Percentiles rank a stretch among this genome's conserved stretches.
Evolutionary conservation across 2,329 filamentous ascomycete genomes (phyloP).

Genomic region (Phaeosphaeria sp.): DNA sequence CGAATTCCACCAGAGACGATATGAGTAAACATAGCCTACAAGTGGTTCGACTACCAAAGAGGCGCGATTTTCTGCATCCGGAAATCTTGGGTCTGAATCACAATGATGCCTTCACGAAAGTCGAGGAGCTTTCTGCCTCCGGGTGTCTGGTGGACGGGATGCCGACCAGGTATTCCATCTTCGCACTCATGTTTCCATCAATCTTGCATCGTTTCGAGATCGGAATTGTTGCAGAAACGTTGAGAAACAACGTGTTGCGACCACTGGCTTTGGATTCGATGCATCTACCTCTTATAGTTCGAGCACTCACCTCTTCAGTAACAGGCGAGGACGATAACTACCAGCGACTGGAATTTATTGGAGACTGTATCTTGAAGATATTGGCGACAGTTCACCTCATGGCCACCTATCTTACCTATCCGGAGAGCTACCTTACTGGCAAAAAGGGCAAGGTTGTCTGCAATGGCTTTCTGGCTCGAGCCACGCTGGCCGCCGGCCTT

Average conservation of each 20-base stretch:
- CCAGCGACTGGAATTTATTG: slow-evolving; percentile 84
- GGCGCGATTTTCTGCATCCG: slow-evolving; percentile 66
- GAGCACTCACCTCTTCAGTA: slow-evolving; percentile 72
- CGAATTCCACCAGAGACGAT: not conserved
- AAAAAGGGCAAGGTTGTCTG: slow-evolving; percentile 74
- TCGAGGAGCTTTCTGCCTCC: slow-evolving; percentile 57
- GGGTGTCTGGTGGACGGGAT: slow-evolving; percentile 58
- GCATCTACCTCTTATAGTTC: slow-evolving; percentile 64
- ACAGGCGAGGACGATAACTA: slow-evolving; percentile 72
- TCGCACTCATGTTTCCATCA: slow-evolving; percentile 71
- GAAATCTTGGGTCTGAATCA: slow-evolving; percentile 9
- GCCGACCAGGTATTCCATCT: slow-evolving; percentile 53
- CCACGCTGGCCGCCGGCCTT: slow-evolving; percentile 68
- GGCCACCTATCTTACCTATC: slow-evolving; percentile 67
- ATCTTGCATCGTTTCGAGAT: slow-evolving; percentile 74
- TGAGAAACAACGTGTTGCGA: slow-evolving; percentile 63
- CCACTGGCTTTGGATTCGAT: slow-evolving; percentile 56
- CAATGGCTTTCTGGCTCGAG: slow-evolving; percentile 74
- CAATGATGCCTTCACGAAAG: slow-evolving; percentile 47
- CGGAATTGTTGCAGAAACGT: slow-evolving; percentile 65
- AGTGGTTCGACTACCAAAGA: slow-evolving; percentile 55
- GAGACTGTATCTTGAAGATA: slow-evolving; percentile 83
- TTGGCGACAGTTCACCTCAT: slow-evolving; percentile 71
- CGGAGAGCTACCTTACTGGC: slow-evolving; percentile 76
- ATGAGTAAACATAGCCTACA: slow-evolving; percentile 14